phyloP scores from a whole-genome alignment of 2,329 filamentous ascomycete species.

The Cucurbitaria berberidis region DNA sequence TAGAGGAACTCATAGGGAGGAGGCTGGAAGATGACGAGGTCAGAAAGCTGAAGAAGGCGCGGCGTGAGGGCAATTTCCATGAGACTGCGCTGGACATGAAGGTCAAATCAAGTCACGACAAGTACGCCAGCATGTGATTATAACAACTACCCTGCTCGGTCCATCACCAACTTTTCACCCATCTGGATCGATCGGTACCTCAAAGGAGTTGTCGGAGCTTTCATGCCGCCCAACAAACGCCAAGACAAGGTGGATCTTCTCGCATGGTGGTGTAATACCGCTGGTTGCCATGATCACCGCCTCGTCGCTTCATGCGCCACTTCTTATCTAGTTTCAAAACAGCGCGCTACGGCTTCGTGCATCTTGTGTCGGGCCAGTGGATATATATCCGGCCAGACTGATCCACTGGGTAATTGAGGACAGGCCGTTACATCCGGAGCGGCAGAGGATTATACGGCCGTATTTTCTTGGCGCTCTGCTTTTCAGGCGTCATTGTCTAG shows the following conservation, averaged over 20 bases:
- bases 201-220: not conserved
- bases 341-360: slow-evolving; percentile 11
- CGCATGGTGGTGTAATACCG: slow-evolving; percentile 8
- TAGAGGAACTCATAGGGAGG: slow-evolving; percentile 81
- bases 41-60: slow-evolving; percentile 78
- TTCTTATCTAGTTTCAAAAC: slow-evolving; percentile 6
- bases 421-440: slow-evolving; percentile 3
- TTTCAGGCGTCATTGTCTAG: too few relatives aligned
- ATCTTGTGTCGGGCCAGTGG: slow-evolving; percentile 13
- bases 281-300: slow-evolving; percentile 3
- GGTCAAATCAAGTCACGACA: slow-evolving; percentile 78
- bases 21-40: slow-evolving; percentile 85
- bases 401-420: not conserved
- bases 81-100: slow-evolving; percentile 85
- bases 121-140: slow-evolving; percentile 40
- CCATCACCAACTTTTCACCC: not conserved
- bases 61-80: slow-evolving; percentile 87
- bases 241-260: slow-evolving; percentile 13
- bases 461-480: too few relatives aligned
- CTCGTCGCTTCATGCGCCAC: slow-evolving; percentile 15
- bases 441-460: not conserved
- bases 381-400: slow-evolving; percentile 12
- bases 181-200: not conserved
- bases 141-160: not conserved
- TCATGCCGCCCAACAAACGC: slow-evolving; percentile 6